A percentile compares a stretch with the other conserved stretches of the same genome.
These are phyloP conservation scores for Volvariella volvacea DNA, from an alignment of 1,284 basidiomycete genomes.

Conservation along the genomic window DNA sequence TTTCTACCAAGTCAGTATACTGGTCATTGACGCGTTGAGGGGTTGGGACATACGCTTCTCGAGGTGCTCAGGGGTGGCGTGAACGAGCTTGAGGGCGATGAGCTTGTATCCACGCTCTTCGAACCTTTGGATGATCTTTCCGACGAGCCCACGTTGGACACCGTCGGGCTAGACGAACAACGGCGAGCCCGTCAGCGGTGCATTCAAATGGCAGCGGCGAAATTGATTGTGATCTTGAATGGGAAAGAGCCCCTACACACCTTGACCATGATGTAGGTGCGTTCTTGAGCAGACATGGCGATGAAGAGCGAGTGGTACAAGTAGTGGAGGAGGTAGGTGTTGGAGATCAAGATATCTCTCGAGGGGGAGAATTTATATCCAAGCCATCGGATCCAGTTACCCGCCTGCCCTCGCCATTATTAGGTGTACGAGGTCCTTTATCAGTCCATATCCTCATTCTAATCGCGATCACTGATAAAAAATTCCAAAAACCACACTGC, in stretches of 20 bases:
- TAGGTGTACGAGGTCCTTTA: too few species aligned
- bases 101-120: conserved; percentile 96
- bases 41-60: conserved; percentile 64
- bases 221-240: not conserved
- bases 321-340: conserved; percentile 23
- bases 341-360: conserved; percentile 13
- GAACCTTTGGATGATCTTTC: conserved; percentile 90
- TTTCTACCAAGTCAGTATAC: too few species aligned
- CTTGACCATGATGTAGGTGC: conserved; percentile 91
- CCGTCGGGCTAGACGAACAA: conserved; percentile 81
- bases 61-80: conserved; percentile 75
- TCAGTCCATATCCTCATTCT: too few species aligned
- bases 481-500: conserved; percentile 15
- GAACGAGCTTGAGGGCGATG: conserved; percentile 81
- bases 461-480: too few species aligned
- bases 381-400: too few species aligned
- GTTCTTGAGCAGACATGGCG: conserved; percentile 60
- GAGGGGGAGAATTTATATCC: conserved; percentile 14
- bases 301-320: conserved; percentile 11
- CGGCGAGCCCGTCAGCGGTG: not conserved
- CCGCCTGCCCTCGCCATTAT: too few species aligned
- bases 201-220: not conserved
- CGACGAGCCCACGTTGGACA: conserved; percentile 92
- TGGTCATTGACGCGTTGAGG: conserved; percentile 7
- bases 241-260: conserved; percentile 29